Conservation (phyloP, 345 rosid genomes). For the Citrus sp. region DNA sequence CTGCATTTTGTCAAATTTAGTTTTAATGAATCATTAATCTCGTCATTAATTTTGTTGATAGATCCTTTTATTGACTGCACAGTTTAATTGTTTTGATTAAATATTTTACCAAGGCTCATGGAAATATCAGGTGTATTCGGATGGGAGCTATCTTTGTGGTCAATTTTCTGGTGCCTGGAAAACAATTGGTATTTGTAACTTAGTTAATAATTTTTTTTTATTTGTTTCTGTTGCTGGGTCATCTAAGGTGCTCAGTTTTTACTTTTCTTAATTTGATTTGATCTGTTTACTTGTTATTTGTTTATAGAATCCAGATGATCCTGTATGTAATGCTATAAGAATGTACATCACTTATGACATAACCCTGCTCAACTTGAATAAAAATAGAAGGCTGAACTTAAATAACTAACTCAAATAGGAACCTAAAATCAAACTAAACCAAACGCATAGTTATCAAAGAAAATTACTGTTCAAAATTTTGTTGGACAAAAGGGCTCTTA, state of each 20-base stretch:
- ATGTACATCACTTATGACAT: background rate
- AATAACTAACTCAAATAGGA: background rate
- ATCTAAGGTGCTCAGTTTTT: background rate
- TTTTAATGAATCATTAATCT: background rate
- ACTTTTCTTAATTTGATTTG: background rate
- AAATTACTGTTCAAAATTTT: background rate
- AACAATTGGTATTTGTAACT: conserved; percentile 45
- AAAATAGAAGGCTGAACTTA: background rate
- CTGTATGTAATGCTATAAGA: background rate
- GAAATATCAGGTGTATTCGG: conserved; percentile 59
- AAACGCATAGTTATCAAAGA: background rate
- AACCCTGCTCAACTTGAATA: background rate
- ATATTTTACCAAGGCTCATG: background rate
- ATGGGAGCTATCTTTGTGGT: conserved; percentile 66
- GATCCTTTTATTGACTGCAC: background rate
- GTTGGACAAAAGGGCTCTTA: background rate
- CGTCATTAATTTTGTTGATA: background rate
- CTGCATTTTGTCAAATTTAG: background rate
- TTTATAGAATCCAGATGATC: background rate
- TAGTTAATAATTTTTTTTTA: background rate
- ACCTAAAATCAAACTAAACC: background rate
- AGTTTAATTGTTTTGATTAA: background rate
- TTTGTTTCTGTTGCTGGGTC: background rate
- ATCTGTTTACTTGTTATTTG: background rate
- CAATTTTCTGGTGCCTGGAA: conserved; percentile 54